phyloP scores from a whole-genome alignment of 192 early-diverging fungal genomes.

The Umbelopsis ramanniana region DNA sequence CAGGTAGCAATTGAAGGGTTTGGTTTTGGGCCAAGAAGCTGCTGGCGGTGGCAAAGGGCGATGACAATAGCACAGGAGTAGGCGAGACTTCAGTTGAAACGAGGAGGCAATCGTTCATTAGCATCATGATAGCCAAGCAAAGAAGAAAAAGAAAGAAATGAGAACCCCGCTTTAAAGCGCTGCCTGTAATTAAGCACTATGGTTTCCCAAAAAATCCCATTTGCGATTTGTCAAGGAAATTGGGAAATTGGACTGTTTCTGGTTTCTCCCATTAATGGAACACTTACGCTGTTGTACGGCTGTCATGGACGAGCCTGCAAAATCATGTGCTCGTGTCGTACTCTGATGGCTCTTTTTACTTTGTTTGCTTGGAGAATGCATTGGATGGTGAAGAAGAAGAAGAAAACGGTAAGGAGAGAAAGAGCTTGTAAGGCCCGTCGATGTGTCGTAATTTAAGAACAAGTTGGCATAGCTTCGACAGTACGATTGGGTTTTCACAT shows the following conservation, averaged over 20 bases:
- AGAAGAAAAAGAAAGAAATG: background rate
- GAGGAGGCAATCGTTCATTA: constrained; percentile 17
- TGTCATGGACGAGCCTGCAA: constrained; percentile 1
- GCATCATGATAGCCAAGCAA: background rate
- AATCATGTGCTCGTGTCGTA: background rate
- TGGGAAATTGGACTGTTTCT: background rate
- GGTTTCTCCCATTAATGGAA: background rate
- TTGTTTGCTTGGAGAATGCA: background rate
- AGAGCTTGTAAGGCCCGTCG: background rate
- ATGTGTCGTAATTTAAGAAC: background rate
- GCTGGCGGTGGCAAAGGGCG: constrained; percentile 17
- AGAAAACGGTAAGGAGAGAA: background rate
- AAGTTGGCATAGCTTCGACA: background rate
- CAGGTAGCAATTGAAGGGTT: constrained; percentile 8
- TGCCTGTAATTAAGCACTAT: background rate
- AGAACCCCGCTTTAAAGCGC: background rate
- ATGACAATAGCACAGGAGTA: constrained; percentile 20
- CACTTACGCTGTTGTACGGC: constrained; percentile 19
- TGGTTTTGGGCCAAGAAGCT: constrained; percentile 7
- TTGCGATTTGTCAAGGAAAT: constrained; percentile 17
- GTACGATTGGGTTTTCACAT: background rate
- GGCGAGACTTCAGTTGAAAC: constrained; percentile 20
- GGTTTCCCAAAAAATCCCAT: constrained; percentile 3
- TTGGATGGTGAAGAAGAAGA: background rate
- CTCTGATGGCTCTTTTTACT: background rate